Conservation (phyloP, 768 basidiomycete species). For the Calocybe gangraenosa region DNA sequence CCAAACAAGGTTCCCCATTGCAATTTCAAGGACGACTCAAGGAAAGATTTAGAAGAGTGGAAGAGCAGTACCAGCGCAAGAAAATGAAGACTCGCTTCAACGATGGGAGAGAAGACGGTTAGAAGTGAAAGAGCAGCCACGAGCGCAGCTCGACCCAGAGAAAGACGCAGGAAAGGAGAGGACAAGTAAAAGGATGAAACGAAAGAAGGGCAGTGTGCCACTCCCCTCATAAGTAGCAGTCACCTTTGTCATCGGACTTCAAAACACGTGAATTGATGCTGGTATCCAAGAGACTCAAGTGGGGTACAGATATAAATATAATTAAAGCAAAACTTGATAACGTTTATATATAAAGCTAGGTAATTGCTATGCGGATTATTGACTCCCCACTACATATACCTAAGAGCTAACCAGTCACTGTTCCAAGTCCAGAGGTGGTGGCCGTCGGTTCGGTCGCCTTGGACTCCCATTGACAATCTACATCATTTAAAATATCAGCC, state of each 20-base stretch:
- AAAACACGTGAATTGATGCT: constrained; percentile 12
- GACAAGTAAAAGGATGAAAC: constrained; percentile 7
- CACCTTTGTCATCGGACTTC: constrained; percentile 23
- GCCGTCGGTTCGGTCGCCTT: constrained; percentile 26
- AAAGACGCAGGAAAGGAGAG: constrained; percentile 18
- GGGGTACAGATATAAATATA: background rate
- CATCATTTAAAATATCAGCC: constrained; percentile 8
- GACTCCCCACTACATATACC: too few species aligned
- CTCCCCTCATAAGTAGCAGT: background rate
- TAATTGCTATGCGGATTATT: background rate
- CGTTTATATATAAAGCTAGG: too few species aligned
- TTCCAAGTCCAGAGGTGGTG: constrained; percentile 22
- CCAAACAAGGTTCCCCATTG: constrained; percentile 83
- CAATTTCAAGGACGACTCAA: constrained; percentile 8
- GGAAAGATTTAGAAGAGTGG: constrained; percentile 6
- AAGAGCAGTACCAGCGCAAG: constrained; percentile 13
- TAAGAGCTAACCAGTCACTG: background rate
- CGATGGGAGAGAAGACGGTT: constrained; percentile 25
- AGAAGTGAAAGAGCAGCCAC: constrained; percentile 18
- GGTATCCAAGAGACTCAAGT: constrained; percentile 9
- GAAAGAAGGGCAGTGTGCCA: background rate
- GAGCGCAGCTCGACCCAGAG: constrained; percentile 29
- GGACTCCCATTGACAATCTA: constrained; percentile 18
- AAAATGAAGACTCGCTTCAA: constrained; percentile 38
- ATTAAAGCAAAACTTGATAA: too few species aligned